A percentile compares a stretch with the other conserved stretches of the same genome.
Conservation (phyloP, 2,329 filamentous ascomycete species). For the Fusarium acutatum region DNA sequence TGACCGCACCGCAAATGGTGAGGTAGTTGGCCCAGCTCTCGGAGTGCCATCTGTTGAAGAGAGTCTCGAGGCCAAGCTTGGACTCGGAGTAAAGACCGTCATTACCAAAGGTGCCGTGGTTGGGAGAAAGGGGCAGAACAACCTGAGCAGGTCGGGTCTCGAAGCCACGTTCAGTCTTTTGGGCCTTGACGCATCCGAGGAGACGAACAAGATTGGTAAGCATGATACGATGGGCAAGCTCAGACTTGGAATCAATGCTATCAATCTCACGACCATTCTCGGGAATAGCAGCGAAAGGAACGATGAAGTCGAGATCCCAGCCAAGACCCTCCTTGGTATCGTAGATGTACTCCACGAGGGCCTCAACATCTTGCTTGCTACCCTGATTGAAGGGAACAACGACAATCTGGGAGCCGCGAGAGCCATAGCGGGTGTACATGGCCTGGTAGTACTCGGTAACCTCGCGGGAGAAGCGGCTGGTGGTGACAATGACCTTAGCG, state of each 20-base stretch:
- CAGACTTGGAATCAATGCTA: conserved; percentile 94
- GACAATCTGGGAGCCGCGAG: conserved; percentile 93
- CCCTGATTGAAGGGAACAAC: conserved; percentile 99
- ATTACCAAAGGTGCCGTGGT: conserved; percentile 98
- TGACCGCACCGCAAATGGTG: conserved; percentile 97
- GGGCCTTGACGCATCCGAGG: conserved; percentile 86
- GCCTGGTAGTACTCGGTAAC: conserved; percentile 99
- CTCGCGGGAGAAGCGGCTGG: conserved; percentile 93
- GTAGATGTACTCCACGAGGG: conserved; percentile 94
- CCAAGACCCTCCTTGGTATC: conserved; percentile 95
- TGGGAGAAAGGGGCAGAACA: conserved; percentile 93
- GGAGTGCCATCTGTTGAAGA: conserved; percentile 98
- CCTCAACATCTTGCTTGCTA: conserved; percentile 97
- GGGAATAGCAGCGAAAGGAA: conserved; percentile 96
- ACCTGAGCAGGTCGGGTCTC: conserved; percentile 97
- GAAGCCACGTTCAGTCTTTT: conserved; percentile 87
- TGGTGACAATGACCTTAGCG: conserved; percentile 96
- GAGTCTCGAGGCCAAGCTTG: conserved; percentile 93
- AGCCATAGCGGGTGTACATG: conserved; percentile 95
- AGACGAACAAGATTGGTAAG: conserved; percentile 95
- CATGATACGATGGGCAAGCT: conserved; percentile 99
- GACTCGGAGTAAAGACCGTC: conserved; percentile 99
- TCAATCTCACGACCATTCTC: conserved; percentile 99
- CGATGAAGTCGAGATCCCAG: conserved; percentile 96
- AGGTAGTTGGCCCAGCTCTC: conserved; percentile 98